phyloP scores from a whole-genome alignment of 345 rosid species.

The Geranium rotundifolium region DNA sequence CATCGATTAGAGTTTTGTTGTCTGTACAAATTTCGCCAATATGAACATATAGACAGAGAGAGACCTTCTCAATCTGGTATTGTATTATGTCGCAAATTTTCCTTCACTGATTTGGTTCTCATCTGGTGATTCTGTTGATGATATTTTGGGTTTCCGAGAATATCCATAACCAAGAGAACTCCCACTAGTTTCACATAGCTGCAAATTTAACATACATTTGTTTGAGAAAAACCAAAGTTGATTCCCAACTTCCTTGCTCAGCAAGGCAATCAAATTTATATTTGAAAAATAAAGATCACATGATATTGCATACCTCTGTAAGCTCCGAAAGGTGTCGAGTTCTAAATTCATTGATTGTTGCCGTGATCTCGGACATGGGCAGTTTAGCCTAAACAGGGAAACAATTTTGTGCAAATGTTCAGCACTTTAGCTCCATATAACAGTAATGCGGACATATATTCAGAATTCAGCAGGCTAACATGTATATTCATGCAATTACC shows the following conservation, averaged over 20 bases:
- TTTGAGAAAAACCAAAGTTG: background rate
- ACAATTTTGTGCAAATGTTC: background rate
- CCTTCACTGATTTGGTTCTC: conserved; percentile 68
- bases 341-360: conserved; percentile 85
- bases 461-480: background rate
- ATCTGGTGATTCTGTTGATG: conserved; percentile 47
- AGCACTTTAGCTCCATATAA: too few relatives aligned
- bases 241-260: too few relatives aligned
- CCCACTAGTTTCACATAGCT: conserved; percentile 81
- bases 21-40: background rate
- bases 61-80: background rate
- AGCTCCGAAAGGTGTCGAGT: conserved; percentile 90
- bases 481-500: background rate
- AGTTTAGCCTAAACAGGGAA: conserved; percentile 55
- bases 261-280: too few relatives aligned
- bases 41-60: background rate
- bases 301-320: conserved; percentile 47
- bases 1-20: too few relatives aligned
- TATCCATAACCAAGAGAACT: conserved; percentile 94
- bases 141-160: conserved; percentile 60
- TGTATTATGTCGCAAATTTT: conserved; percentile 49
- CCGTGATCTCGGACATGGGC: conserved; percentile 77
- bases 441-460: background rate
- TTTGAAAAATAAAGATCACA: background rate
- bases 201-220: conserved; percentile 6